Evolutionary conservation across 306 rosid genomes (phyloP), one percentile per base, ranked within the genome.

Genomic region (Rosa chinensis): DNA sequence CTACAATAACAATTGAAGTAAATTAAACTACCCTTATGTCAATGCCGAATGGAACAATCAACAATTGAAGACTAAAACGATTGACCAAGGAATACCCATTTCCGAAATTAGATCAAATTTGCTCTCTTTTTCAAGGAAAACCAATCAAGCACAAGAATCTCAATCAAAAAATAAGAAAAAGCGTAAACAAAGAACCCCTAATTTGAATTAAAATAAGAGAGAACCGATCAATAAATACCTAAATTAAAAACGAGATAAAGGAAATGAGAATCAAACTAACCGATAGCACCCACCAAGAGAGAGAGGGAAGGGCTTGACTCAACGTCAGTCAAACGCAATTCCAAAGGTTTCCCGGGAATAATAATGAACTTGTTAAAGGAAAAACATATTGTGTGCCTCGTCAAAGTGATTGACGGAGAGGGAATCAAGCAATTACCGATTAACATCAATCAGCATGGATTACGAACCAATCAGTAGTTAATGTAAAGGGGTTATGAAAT

Each of bases 281-380:
- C 47, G 14, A 59, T 66, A 25, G 70, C 70, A 66, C 56, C 58
- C 28, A 25, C 28, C 28, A 25, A 25, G 28, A 25, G 28, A 25
- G 8, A 56, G 44, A 48, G 32, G 2, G 20, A 35, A 40, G 28
- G 28, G 28, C 28, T 44, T 44, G 79, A 62, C 79, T 75, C 28
- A 75, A 62, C 14, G 70, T 75, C 43, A 45, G 79, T 75, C 79
- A 75, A 75, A 67, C 10, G 44, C 39, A 42, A 59, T 59, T 75
- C 70, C 42, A 43, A 61, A 16, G 23, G 44, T 0, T 62, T 63
- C 58, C 79, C 61, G 62, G 71, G 13, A 28, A 28, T 12, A 21
- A n/a, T 8, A n/a, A n/a, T n/a, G n/a, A n/a, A n/a, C n/a, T n/a
- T n/a, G n/a, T n/a, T n/a, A n/a, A n/a, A n/a, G n/a, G n/a, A n/a